Evolutionary conservation across 345 rosid species (phyloP), one percentile per base, ranked within the genome.

Genomic region (Iberis pinnata): DNA sequence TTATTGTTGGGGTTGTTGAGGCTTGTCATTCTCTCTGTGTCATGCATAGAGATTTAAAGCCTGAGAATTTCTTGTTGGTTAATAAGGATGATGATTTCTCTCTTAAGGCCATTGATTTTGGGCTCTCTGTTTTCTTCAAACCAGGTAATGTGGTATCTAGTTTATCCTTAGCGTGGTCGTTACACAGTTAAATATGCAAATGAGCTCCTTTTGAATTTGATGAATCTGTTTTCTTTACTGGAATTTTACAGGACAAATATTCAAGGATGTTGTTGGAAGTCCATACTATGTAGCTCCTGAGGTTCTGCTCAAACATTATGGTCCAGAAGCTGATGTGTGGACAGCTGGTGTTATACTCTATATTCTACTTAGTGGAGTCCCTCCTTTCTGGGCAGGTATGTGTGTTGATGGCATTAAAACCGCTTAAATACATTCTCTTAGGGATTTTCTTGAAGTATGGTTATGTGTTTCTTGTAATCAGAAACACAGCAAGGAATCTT

Each of bases 301-400:
- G 82, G 98, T 92, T 38, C 95, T 92, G 29, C 82, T 77, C 10
- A 92, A 92, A 74, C 82, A 75, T 56, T 92, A 85, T 63, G 97
- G 98, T 42, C 98, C 93, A 39, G 96, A 72, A 70, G 98, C 98
- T 36, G 98, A 92, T 72, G 98, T 92, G 18, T 92, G 98, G 98
- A 92, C 98, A 29, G 96, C 96, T 24, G 98, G 98, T 27, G 93
- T 92, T 71, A 92, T 92, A 60, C 66, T 92, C 58, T 92, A 92
- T 53, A 92, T 92, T 46, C 75, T 92, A 76, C 78, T 92, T 14
- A 92, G 98, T 52, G 98, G 98, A 12, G 98, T 92, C 41, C 98
- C 98, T 0, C 98, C 98, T 62, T 92, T 90, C 33, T 88, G 98
- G 98, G 98, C 98, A 70, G 98, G 98, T 92, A 73, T 29, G 53